These are phyloP conservation scores for Fusarium nanum DNA, from an alignment of 2,329 filamentous ascomycete species.

Conservation along the genomic window DNA sequence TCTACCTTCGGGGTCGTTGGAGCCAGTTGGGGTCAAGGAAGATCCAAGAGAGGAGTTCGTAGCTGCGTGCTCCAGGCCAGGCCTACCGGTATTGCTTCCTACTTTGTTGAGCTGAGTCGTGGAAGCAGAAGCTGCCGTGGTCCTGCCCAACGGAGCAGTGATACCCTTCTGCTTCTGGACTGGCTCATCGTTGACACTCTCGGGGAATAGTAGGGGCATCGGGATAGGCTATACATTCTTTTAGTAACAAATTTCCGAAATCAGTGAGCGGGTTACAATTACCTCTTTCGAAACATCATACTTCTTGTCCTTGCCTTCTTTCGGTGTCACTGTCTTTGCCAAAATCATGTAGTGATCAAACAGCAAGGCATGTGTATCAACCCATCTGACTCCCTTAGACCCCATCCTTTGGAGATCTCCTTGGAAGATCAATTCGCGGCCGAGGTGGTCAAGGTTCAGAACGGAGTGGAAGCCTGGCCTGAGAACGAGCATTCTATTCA, in stretches of 20 bases:
- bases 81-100: slow-evolving; percentile 63
- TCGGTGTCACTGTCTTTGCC: slow-evolving; percentile 80
- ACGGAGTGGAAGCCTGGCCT: slow-evolving; percentile 89
- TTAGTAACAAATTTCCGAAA: slow-evolving; percentile 37
- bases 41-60: slow-evolving; percentile 75
- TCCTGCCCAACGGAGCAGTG: slow-evolving; percentile 68
- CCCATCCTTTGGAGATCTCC: slow-evolving; percentile 92
- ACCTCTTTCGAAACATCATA: slow-evolving; percentile 95
- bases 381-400: slow-evolving; percentile 88
- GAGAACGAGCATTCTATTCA: slow-evolving; percentile 84
- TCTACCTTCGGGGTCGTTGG: slow-evolving; percentile 80
- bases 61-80: slow-evolving; percentile 73
- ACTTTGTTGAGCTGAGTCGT: slow-evolving; percentile 69
- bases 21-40: slow-evolving; percentile 55
- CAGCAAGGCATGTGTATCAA: slow-evolving; percentile 91
- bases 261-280: slow-evolving; percentile 47
- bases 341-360: slow-evolving; percentile 98
- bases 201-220: slow-evolving; percentile 93
- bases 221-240: slow-evolving; percentile 75
- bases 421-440: slow-evolving; percentile 86
- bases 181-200: slow-evolving; percentile 91
- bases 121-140: slow-evolving; percentile 70
- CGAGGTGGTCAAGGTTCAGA: slow-evolving; percentile 93
- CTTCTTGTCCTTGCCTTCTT: slow-evolving; percentile 78
- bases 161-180: slow-evolving; percentile 86